phyloP scores from a whole-genome alignment of 192 early-diverging fungal species.

The Umbelopsis sp. region DNA sequence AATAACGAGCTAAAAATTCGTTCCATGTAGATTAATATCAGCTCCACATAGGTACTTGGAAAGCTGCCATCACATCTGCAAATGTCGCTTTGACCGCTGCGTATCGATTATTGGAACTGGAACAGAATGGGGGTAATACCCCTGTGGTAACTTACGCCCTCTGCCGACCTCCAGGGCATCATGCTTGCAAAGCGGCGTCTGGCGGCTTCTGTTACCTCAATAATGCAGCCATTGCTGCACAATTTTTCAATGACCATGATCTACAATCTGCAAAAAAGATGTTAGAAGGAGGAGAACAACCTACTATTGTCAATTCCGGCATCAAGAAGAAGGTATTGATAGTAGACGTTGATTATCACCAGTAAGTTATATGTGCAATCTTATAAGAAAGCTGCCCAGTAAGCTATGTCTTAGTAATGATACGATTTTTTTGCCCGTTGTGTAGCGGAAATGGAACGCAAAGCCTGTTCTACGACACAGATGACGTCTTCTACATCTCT shows the following conservation, averaged over 20 bases:
- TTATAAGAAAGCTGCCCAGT: too few species aligned
- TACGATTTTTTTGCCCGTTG: not conserved
- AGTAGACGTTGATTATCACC: conserved; percentile 60
- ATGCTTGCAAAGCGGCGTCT: conserved; percentile 50
- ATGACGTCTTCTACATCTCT: conserved; percentile 66
- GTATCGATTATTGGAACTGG: conserved; percentile 49
- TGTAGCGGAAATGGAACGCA: conserved; percentile 60
- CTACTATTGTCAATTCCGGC: not conserved
- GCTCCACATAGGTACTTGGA: conserved; percentile 54
- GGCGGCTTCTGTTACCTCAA: conserved; percentile 62
- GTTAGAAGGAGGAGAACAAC: not conserved
- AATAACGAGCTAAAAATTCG: not conserved
- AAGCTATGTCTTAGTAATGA: not conserved
- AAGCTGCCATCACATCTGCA: conserved; percentile 61
- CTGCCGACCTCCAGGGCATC: conserved; percentile 61
- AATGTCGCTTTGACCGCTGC: conserved; percentile 68
- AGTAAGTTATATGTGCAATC: conserved; percentile 37
- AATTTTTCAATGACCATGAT: conserved; percentile 46
- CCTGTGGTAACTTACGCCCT: conserved; percentile 56
- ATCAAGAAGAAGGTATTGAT: conserved; percentile 48
- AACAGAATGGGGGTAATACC: conserved; percentile 30
- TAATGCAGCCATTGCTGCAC: conserved; percentile 51
- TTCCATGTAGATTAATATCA: not conserved
- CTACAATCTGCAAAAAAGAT: conserved; percentile 13
- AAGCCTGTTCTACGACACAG: conserved; percentile 50